phyloP scores from a whole-genome alignment of 2,329 filamentous ascomycete species.

The Aureobasidium pullulans region DNA sequence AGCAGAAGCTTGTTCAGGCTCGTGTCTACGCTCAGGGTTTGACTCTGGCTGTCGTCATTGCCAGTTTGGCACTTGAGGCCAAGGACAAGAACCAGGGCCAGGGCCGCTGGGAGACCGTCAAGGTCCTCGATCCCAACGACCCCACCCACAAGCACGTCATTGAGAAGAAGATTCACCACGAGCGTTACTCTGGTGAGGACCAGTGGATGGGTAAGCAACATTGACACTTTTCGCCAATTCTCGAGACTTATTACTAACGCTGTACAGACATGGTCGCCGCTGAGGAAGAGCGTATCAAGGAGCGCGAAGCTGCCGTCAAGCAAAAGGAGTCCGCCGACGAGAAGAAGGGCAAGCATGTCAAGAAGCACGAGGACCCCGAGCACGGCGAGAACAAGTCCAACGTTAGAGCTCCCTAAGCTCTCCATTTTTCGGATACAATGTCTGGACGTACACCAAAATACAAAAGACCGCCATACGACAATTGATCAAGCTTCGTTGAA shows the following conservation, averaged over 20 bases:
- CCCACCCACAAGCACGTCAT: constrained; percentile 75
- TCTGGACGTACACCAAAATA: neutral
- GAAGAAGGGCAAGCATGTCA: constrained; percentile 18
- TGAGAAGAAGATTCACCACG: constrained; percentile 81
- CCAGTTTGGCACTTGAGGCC: constrained; percentile 75
- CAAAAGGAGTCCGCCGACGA: constrained; percentile 20
- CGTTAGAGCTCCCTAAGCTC: neutral
- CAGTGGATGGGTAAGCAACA: constrained; percentile 71
- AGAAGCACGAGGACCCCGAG: constrained; percentile 1
- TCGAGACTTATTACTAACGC: neutral
- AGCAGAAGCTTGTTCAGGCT: constrained; percentile 89
- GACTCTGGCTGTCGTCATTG: constrained; percentile 75
- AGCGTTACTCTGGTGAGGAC: constrained; percentile 81
- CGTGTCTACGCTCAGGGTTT: constrained; percentile 89
- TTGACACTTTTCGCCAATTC: neutral
- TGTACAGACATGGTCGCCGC: constrained; percentile 69
- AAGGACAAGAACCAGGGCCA: constrained; percentile 68
- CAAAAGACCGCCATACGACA: neutral
- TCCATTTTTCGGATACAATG: neutral
- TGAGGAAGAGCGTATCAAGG: constrained; percentile 58
- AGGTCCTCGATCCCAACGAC: constrained; percentile 72
- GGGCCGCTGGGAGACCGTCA: constrained; percentile 77
- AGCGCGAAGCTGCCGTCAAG: constrained; percentile 38
- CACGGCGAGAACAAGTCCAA: constrained; percentile 3
- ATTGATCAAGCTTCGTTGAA: neutral